These are phyloP conservation scores for Crucibulum laeve DNA, from an alignment of 768 basidiomycete species.

Conservation along the genomic window DNA sequence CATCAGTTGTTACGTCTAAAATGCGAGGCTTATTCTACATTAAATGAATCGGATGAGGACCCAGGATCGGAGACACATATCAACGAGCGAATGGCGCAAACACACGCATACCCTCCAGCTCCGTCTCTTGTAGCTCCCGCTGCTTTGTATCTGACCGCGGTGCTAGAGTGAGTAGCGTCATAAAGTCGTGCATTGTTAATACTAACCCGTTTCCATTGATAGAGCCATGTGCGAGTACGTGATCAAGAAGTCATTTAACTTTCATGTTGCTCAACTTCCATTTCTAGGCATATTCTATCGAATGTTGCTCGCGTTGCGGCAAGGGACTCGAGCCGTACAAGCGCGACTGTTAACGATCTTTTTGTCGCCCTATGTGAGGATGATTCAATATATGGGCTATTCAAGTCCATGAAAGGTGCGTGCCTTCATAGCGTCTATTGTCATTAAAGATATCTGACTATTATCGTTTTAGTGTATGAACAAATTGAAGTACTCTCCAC, in stretches of 20 bases:
- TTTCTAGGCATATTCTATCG: slow-evolving; percentile 70
- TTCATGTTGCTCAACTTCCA: slow-evolving; percentile 1
- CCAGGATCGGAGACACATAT: slow-evolving; percentile 57
- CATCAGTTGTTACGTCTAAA: slow-evolving; percentile 75
- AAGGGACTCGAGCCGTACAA: slow-evolving; percentile 76
- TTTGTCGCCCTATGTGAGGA: slow-evolving; percentile 91
- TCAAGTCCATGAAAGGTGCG: slow-evolving; percentile 81
- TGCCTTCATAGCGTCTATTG: slow-evolving; percentile 11
- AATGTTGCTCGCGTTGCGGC: slow-evolving; percentile 83
- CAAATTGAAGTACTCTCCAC: slow-evolving; percentile 72
- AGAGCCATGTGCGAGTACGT: slow-evolving; percentile 89
- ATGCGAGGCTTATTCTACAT: slow-evolving; percentile 84
- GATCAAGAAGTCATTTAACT: slow-evolving; percentile 4
- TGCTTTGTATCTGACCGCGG: slow-evolving; percentile 86
- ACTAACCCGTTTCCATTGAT: neutral
- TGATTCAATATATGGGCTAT: slow-evolving; percentile 77
- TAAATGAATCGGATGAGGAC: slow-evolving; percentile 80
- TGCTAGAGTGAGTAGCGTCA: slow-evolving; percentile 81
- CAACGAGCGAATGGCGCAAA: slow-evolving; percentile 53
- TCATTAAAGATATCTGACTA: slow-evolving; percentile 9
- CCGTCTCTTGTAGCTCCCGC: slow-evolving; percentile 69
- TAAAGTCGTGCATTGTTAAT: neutral
- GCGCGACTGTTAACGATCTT: slow-evolving; percentile 75
- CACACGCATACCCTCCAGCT: slow-evolving; percentile 48
- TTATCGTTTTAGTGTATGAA: slow-evolving; percentile 55